Evolutionary conservation across 306 rosid genomes (phyloP), one percentile per base, ranked within the genome.

Genomic region (Carpinus viminea): DNA sequence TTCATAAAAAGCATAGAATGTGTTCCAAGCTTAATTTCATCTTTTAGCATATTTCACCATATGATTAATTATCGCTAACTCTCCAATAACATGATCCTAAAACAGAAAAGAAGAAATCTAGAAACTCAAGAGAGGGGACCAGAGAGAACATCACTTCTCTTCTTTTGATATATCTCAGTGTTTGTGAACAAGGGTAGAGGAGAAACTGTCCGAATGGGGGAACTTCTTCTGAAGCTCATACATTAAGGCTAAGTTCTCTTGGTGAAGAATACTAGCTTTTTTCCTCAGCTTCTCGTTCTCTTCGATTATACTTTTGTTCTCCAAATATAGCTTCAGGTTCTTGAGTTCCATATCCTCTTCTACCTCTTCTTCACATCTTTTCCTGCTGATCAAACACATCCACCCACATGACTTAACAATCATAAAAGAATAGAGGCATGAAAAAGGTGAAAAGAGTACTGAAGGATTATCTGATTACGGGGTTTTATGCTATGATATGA

Each of bases 201-300:
- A 73, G 26, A 54, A n/a, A 72, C 38, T 56, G 43, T 77, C 55
- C 43, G 71, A 46, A 75, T 59, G 36, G 8, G 76, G 86, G 82
- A 80, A 79, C 62, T 79, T 88, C 70, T 85, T 76, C 71, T 76
- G 83, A 78, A 81, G 57, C 60, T 83, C 70, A 55, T 75, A 75
- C 70, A 75, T 53, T 36, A 88, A 82, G 47, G 79, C 81, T 8
- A 83, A 64, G 72, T 88, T 88, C 86, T 88, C 89, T 61, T 81
- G 84, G 74, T 59, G 87, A 74, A 88, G 91, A 73, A 72, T 78
- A 59, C 20, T 66, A 34, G 87, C 89, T 48, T 74, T 76, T 70
- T 74, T 72, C 79, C 78, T 88, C 77, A 88, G 75, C 79, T 81
- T 83, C 80, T 81, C 80, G 56, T 88, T 88, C 81, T 81, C 86